phyloP scores from a whole-genome alignment of 371 early-diverging fungal species.

The Mortierella sp. region DNA sequence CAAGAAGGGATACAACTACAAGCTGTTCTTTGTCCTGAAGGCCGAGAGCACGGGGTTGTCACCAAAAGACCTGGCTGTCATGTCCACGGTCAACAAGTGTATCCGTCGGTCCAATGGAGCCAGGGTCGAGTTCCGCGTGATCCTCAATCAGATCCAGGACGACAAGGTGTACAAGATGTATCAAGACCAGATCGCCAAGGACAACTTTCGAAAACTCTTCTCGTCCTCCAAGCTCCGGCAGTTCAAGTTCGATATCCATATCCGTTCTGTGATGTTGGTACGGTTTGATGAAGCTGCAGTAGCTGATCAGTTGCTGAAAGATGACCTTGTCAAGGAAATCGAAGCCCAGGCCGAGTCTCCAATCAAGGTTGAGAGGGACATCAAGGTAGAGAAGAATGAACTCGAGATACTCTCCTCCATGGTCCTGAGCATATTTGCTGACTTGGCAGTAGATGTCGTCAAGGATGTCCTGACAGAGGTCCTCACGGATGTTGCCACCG shows the following conservation, averaged over 20 bases:
- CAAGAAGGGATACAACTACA: neutral
- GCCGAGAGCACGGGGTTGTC: neutral
- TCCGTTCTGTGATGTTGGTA: neutral
- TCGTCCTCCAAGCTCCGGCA: neutral
- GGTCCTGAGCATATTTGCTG: too few species aligned
- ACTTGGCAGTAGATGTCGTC: too few species aligned
- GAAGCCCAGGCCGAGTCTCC: neutral
- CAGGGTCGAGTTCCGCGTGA: neutral
- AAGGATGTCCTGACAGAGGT: too few species aligned
- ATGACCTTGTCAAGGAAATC: neutral
- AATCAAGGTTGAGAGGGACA: too few species aligned
- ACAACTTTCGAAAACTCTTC: neutral
- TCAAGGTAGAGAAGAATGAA: too few species aligned
- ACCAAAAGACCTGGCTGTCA: neutral
- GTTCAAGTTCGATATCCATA: neutral
- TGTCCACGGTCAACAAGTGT: neutral
- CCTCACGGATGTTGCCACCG: too few species aligned
- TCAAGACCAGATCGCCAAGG: neutral
- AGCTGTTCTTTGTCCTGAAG: neutral
- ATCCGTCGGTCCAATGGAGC: neutral
- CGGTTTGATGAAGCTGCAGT: neutral
- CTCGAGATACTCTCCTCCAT: too few species aligned
- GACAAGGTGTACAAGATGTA: neutral
- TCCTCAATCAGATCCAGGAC: slow-evolving; percentile 1
- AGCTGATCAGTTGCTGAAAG: neutral